phyloP scores from a whole-genome alignment of 2,329 filamentous ascomycete species.

The Ramularia endophylla region DNA sequence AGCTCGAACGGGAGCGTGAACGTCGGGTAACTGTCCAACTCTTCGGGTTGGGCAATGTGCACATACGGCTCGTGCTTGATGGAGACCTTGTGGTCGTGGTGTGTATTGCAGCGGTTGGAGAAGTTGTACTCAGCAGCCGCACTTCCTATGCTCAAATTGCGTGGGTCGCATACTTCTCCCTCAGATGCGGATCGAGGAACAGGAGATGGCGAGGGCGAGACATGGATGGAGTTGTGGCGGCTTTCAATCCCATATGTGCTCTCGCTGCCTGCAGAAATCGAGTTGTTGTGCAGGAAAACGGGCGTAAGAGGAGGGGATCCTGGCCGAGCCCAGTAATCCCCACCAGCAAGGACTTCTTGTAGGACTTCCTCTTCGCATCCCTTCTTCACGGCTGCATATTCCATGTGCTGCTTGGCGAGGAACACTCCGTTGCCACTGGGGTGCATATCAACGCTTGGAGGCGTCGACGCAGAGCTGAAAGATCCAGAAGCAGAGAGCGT shows the following conservation, averaged over 20 bases:
- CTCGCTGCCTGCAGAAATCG: constrained; percentile 48
- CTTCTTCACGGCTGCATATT: constrained; percentile 62
- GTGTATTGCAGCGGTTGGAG: constrained; percentile 39
- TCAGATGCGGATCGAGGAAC: constrained; percentile 65
- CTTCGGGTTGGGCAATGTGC: constrained; percentile 35
- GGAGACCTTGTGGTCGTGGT: constrained; percentile 41
- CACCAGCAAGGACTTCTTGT: constrained; percentile 63
- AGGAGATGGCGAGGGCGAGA: constrained; percentile 76
- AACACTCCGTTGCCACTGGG: constrained; percentile 67
- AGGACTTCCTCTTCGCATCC: constrained; percentile 64
- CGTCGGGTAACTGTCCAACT: constrained; percentile 51
- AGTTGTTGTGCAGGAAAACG: constrained; percentile 63
- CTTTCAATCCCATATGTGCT: constrained; percentile 66
- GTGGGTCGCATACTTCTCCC: constrained; percentile 74
- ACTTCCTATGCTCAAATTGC: constrained; percentile 71
- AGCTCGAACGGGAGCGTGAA: constrained; percentile 87
- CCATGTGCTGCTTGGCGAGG: constrained; percentile 22
- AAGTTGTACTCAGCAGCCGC: too few species aligned
- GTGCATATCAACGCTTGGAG: constrained; percentile 66
- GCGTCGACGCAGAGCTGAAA: constrained; percentile 79
- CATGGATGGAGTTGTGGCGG: constrained; percentile 59
- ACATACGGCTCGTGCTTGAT: constrained; percentile 38
- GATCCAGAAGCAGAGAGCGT: constrained; percentile 81
- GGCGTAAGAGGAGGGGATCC: constrained; percentile 84
- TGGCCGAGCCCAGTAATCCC: constrained; percentile 70